These are phyloP conservation scores for Candida khao-thaluensis DNA, from an alignment of 805 yeast species.

Conservation along the genomic window DNA sequence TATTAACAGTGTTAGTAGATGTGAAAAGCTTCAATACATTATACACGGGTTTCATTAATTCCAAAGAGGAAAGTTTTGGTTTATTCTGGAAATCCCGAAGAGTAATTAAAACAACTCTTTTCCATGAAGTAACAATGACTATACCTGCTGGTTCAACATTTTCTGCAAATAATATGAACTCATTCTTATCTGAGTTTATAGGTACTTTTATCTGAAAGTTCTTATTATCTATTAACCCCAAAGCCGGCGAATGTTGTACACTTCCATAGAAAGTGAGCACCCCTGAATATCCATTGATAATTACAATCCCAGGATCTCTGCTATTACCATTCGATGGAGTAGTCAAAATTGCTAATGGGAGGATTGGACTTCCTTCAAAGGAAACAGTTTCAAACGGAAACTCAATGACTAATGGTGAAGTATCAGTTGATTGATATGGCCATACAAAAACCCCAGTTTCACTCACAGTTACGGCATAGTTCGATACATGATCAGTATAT, in stretches of 20 bases:
- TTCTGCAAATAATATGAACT: conserved; percentile 54
- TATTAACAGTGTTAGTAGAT: conserved; percentile 18
- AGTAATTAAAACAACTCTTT: conserved; percentile 60
- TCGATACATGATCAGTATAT: conserved; percentile 46
- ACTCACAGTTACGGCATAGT: conserved; percentile 50
- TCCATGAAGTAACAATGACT: conserved; percentile 65
- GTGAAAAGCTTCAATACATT: conserved; percentile 14
- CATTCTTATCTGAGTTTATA: conserved; percentile 40
- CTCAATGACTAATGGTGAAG: conserved; percentile 54
- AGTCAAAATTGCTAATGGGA: conserved; percentile 59
- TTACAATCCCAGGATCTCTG: conserved; percentile 67
- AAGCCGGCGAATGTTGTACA: conserved; percentile 66
- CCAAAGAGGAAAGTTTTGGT: conserved; percentile 43
- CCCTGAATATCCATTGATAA: conserved; percentile 61
- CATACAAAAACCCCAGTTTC: conserved; percentile 61
- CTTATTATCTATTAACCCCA: conserved; percentile 51
- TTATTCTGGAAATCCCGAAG: conserved; percentile 70
- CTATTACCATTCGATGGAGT: conserved; percentile 52
- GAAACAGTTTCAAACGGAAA: conserved; percentile 41
- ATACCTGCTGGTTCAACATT: conserved; percentile 75
- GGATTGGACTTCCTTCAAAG: conserved; percentile 16
- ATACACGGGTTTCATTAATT: conserved; percentile 22
- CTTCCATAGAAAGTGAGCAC: conserved; percentile 68
- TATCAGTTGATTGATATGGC: conserved; percentile 63
- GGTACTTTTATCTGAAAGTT: conserved; percentile 43